These are phyloP conservation scores for Luffa acutangula DNA, from an alignment of 306 rosid genomes.

Conservation along the genomic window DNA sequence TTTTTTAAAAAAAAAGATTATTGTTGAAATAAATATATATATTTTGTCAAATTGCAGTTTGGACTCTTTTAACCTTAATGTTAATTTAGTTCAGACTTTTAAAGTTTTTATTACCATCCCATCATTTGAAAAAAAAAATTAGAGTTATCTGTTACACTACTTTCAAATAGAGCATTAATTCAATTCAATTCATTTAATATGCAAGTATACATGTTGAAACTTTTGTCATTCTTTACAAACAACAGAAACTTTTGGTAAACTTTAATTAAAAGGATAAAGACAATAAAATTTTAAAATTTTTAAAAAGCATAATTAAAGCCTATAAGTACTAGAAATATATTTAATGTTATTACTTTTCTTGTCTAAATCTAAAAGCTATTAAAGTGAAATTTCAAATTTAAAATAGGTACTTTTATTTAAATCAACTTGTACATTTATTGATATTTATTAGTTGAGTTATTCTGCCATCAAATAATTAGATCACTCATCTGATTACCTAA, in stretches of 20 bases:
- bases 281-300: background rate
- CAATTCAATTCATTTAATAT: no score
- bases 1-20: background rate
- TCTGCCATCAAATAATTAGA: background rate
- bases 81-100: background rate
- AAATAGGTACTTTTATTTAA: background rate
- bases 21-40: background rate
- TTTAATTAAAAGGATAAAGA: background rate
- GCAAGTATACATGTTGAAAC: no score
- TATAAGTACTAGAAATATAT: background rate
- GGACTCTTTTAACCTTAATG: background rate
- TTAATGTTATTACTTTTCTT: background rate
- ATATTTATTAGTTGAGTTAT: background rate
- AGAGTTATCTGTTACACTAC: no score
- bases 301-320: background rate
- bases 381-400: background rate
- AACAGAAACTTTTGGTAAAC: background rate
- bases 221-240: no score
- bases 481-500: background rate
- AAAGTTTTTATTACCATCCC: no score
- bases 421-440: background rate
- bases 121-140: no score
- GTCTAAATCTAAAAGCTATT: background rate
- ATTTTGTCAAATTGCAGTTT: background rate
- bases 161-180: no score